Evolutionary conservation across 306 rosid species (phyloP).

Genomic region (Ochetophila trinervis): DNA sequence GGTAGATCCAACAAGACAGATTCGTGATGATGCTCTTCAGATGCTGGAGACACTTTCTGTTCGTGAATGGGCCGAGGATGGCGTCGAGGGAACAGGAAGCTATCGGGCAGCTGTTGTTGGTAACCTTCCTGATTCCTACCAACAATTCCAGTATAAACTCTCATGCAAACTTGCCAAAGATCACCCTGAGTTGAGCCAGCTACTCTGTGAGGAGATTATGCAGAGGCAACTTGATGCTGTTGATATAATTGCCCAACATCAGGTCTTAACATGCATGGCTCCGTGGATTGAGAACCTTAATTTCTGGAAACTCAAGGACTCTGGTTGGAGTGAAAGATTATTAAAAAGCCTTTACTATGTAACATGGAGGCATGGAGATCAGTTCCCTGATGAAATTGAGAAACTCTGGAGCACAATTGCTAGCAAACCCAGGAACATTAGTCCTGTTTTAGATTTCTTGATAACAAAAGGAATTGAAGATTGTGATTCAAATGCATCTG

Average conservation of each 20-base stretch:
- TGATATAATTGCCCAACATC: conserved; percentile 99
- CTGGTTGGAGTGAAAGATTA: conserved; percentile 93
- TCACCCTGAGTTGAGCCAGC: conserved; percentile 98
- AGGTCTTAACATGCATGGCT: conserved; percentile 99
- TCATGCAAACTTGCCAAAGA: conserved; percentile 99
- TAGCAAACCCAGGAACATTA: conserved; percentile 93
- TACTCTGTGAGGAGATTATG: conserved; percentile 98
- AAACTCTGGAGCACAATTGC: conserved; percentile 99
- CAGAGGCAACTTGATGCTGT: conserved; percentile 99
- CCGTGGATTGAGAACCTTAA: conserved; percentile 99
- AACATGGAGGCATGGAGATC: conserved; percentile 97
- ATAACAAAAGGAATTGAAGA: conserved; percentile 99
- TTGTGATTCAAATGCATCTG: conserved; percentile 97
- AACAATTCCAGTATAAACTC: conserved; percentile 98
- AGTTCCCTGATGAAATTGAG: conserved; percentile 98
- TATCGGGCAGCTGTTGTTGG: conserved; percentile 99
- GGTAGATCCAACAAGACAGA: conserved; percentile 97
- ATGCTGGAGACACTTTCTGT: conserved; percentile 99
- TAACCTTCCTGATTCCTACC: conserved; percentile 99
- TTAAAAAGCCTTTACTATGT: conserved; percentile 97
- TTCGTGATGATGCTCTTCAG: conserved; percentile 99
- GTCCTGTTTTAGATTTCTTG: conserved; percentile 98
- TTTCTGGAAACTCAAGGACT: conserved; percentile 96
- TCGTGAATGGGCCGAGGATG: conserved; percentile 99
- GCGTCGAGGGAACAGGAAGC: conserved; percentile 88